Evolutionary conservation across 106 monocot genomes (phyloP).

Genomic region (Platanthera guangdongensis): DNA sequence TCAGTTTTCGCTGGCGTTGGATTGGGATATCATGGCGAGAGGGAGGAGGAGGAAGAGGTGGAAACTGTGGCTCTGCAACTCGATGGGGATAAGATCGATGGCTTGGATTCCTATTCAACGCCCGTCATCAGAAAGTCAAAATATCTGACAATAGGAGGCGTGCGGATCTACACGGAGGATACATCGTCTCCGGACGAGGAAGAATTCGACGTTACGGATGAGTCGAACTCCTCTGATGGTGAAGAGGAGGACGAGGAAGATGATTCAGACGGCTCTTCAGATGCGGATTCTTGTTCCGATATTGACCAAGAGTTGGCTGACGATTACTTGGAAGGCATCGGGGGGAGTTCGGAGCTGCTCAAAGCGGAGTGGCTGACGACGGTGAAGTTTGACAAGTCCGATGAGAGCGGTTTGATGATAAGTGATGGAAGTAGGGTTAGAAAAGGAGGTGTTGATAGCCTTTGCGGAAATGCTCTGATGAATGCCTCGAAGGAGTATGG

Average conservation of each 20-base stretch:
- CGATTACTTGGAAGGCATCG: constrained; percentile 83
- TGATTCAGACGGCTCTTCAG: constrained; percentile 12
- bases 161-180: constrained; percentile 80
- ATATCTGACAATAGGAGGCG: constrained; percentile 72
- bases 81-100: constrained; percentile 10
- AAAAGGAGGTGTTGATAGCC: constrained; percentile 12
- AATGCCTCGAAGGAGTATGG: constrained; percentile 66
- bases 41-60: constrained; percentile 17
- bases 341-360: constrained; percentile 49
- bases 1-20: constrained; percentile 26
- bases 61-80: not conserved
- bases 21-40: constrained; percentile 38
- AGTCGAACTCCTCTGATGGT: constrained; percentile 8
- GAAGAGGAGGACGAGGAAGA: constrained; percentile 16
- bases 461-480: constrained; percentile 52
- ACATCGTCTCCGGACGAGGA: constrained; percentile 63
- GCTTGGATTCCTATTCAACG: constrained; percentile 11
- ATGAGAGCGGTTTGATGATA: constrained; percentile 19
- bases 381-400: constrained; percentile 21
- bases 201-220: constrained; percentile 19
- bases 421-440: constrained; percentile 13
- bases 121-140: constrained; percentile 25
- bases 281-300: constrained; percentile 35
- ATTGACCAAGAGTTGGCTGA: constrained; percentile 63
- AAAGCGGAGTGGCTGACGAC: constrained; percentile 28